Base-by-base conservation (phyloP, 441 rosid species). In the Codiaeum variegatum region DNA sequence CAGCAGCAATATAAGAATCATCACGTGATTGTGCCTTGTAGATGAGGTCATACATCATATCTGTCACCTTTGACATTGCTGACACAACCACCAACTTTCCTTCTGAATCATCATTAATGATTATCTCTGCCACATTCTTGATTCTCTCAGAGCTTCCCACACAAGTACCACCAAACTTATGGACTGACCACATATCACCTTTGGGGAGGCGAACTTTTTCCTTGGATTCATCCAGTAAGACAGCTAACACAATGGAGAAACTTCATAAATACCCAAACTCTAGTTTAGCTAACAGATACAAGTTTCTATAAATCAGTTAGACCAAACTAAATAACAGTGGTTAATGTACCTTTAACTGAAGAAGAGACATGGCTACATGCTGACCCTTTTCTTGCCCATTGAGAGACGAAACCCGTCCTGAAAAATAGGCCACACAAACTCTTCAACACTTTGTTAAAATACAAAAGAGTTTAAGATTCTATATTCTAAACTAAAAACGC, bases 161-260 rank as follows among this genome's bases (percentile, higher is more conserved):
- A 62, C 99, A 95, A 42, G 99, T 95, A 23, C 99, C 99, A 49
- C 99, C 98, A 73, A 95, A 95, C 82, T 95, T 95, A 71, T 92
- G 98, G 66, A 95, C 92, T n/a, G 92, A 86, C 99, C 99, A 95
- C 59, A 63, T 74, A 66, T 84, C 85, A 68, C 96, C 94, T 70
- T 88, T 87, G 0, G 87, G 91, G 74, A 92, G 81, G 21, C 76
- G 79, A 74, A 78, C 77, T 68, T 90, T 83, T 71, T 88, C 92
- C 58, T 76, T 77, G 21, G 87, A 81, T 67, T 78, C 78, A 76
- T 83, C 92, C 29, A 77, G 72, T 24, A 88, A 78, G 76, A 85
- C 80, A 83, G 85, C 94, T 90, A 79, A 62, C 46, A 52, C 63
- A 66, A 58, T 12, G 64, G 23, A 42, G 56, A 12, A 38, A 66